Evolutionary conservation across 495 filamentous ascomycete genomes (phyloP), one percentile per base, ranked within the genome.

Genomic region (Delitschia confertaspora): DNA sequence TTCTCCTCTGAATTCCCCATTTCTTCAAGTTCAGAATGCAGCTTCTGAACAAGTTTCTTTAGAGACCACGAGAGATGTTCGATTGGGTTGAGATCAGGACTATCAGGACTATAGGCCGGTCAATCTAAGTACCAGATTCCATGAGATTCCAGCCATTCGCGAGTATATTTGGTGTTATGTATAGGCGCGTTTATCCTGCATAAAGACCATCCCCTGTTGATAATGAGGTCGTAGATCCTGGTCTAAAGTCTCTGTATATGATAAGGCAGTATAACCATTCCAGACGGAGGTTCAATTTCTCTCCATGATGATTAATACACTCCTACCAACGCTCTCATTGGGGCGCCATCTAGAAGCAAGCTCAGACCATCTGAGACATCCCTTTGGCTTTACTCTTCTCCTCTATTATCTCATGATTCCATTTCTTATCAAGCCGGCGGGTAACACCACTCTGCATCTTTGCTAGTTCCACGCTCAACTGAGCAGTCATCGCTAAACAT

Each of bases 41-140:
- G 29, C 33, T 55, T 42, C n/a, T 55, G 33, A 7, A 51, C 27
- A 2, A 29, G 7, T 34, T 47, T 42, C 36, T 51, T 51, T 2
- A 55, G 42, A 0, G 8, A 4, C 34, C 27, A 47, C 51, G 21
- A 55, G 0, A 48, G 6, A 21, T 55, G 47, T 24, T 51, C 20
- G 18, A 46, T 55, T 6, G 41, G 51, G 35, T 55, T 51, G 9
- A 55, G 29, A 23, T 55, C 42, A 3, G 41, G 47, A n/a, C n/a
- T n/a, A n/a, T 37, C 34, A 45, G 30, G n/a, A 18, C 26, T 33
- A 23, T 55, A 55, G 4, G 51, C 47, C 4, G 47, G 51, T 33
- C 49, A 55, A 3, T 50, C 34, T 2, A 55, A 0, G 0, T 25
- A 22, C 32, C 22, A 22, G 19, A 50, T 31, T 0, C 47, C 34